Base-by-base conservation (phyloP, 2,329 filamentous ascomycete genomes). In the Diplodia sapinea region DNA sequence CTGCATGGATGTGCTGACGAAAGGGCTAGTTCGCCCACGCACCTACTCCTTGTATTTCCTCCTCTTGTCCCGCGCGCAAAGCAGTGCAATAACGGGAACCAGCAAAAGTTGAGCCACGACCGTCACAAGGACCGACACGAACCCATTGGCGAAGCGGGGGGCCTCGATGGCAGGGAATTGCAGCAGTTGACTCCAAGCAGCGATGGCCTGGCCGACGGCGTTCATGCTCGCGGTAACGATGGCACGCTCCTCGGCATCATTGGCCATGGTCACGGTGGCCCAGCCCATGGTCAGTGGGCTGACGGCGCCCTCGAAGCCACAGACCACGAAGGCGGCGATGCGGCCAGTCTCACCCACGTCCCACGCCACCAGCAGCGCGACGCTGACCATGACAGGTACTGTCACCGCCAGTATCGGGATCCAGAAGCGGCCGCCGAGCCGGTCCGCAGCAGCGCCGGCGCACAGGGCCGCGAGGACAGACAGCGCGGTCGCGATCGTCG, bases 221-320 rank as follows among this genome's bases (percentile, higher is more conserved):
- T 81, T 82, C 79, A 82, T 82, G 36, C 78, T 81, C 0, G 79
- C 79, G 17, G 78, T 80, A 6, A 81, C 78, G 1, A 81, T 73
- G 1, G 79, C 79, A 23, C 80, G 73, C 68, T 82, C 80, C 65
- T 82, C 80, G 26, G 54, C 54, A n/a, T 56, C 54, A 12, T 15
- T 33, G n/a, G 31, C 54, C 33, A 56, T 56, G 17, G 54, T 55
- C 5, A 69, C 66, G 7, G 68, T 69, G n/a, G 79, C 78, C 79
- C 79, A 81, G 11, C 75, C 76, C 79, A 81, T 81, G 8, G 76
- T 77, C 63, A 81, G 71, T 0, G 74, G 75, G 17, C 72, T 73
- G 26, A 73, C 70, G 26, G 73, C 73, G 33, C 75, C 76, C 68
- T 78, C 77, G 50, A 81, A 79, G 0, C 79, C 79, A 40, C 73